Conservation (phyloP, 2,329 filamentous ascomycete species). For the Nectriaceae sp. region DNA sequence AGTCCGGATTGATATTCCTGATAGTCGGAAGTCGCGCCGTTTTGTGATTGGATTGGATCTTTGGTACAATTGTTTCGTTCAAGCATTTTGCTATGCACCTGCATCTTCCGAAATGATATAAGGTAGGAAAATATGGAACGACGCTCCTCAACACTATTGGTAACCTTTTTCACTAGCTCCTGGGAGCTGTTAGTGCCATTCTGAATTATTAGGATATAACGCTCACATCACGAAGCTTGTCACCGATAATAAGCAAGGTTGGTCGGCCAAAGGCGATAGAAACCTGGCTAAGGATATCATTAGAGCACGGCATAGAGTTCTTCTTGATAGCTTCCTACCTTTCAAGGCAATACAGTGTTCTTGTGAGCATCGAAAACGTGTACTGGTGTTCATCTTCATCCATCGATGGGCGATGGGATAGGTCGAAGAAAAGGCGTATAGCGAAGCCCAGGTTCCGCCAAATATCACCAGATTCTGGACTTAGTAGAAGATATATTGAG, state of each 20-base stretch:
- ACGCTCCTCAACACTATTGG: slow-evolving; percentile 5
- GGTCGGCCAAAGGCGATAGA: slow-evolving; percentile 16
- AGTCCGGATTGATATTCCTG: slow-evolving; percentile 3
- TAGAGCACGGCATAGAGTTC: not conserved
- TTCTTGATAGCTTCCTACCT: slow-evolving; percentile 8
- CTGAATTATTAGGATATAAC: not conserved
- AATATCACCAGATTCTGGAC: slow-evolving; percentile 14
- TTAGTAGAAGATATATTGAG: slow-evolving; percentile 13
- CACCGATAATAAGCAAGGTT: slow-evolving; percentile 13
- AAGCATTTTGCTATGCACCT: slow-evolving; percentile 12
- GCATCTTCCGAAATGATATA: slow-evolving; percentile 11
- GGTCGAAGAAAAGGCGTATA: slow-evolving; percentile 13
- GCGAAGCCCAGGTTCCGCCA: slow-evolving; percentile 14
- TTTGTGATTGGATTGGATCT: not conserved
- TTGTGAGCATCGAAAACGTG: slow-evolving; percentile 12
- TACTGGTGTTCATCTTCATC: slow-evolving; percentile 11
- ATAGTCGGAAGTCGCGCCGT: not conserved
- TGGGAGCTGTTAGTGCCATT: not conserved
- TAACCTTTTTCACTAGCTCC: slow-evolving; percentile 1
- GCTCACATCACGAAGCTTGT: slow-evolving; percentile 13
- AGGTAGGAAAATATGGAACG: slow-evolving; percentile 14
- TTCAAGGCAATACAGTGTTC: slow-evolving; percentile 18
- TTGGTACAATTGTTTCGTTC: not conserved
- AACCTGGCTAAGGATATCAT: slow-evolving; percentile 7
- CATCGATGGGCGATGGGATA: slow-evolving; percentile 15